Evolutionary conservation across 768 basidiomycete species (phyloP), one percentile per base, ranked within the genome.

Genomic region (Leucocoprinus sp.): DNA sequence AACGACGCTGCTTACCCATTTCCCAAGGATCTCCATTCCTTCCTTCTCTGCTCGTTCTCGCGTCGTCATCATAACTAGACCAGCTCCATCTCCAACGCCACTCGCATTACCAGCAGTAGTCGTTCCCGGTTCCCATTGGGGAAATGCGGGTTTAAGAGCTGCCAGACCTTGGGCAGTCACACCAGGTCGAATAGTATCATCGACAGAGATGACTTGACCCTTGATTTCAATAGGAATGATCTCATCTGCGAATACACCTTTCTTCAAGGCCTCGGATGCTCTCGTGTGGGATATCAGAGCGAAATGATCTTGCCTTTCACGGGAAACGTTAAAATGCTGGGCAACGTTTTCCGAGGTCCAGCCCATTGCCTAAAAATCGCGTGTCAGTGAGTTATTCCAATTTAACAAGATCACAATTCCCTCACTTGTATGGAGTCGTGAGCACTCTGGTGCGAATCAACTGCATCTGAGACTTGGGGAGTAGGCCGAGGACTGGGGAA

Each of bases 261-360:
- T 64, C 23, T 75, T 66, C 24, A 78, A 67, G 2, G 93, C 86
- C 65, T 76, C 70, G 37, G 65, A 73, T 17, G 92, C 91, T 56
- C 91, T 80, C 28, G 74, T 80, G 61, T 93, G 93, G 6, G 90
- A 93, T 42, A 87, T 78, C 42, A 89, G 72, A 0, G 93, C 93
- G 58, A 89, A 93, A 45, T 88, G 74, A 60, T 98, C 95, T 63
- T 97, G 93, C 54, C 74, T 82, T 57, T 80, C 66, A 27, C 93
- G 82, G 3, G 88, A 70, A 48, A 93, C 63, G n/a, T 79, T 72
- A 65, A 80, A 93, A 6, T 75, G 67, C 55, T 82, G 62, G n/a
- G 90, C 87, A 17, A 92, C 87, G 80, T 87, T 82, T 62, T 93
- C 90, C 4, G 87, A 87, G 1, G 90, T 93, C 90, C 90, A 99